phyloP scores from a whole-genome alignment of 768 basidiomycete species.

The Hemileccinum impolitum region DNA sequence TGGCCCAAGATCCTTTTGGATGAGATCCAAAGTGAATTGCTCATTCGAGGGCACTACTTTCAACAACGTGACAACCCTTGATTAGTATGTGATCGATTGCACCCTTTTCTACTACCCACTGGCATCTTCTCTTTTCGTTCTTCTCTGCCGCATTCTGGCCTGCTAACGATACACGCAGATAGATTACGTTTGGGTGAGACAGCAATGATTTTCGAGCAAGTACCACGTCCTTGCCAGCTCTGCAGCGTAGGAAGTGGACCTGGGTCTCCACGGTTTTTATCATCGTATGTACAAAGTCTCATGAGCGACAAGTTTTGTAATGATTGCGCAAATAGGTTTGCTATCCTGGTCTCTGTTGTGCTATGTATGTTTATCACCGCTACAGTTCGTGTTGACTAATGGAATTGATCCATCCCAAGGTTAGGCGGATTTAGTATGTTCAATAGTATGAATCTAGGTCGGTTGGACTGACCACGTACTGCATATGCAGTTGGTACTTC shows the following conservation, averaged over 20 bases:
- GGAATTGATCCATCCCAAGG: not conserved
- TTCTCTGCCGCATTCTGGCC: not conserved
- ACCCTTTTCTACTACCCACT: too few relatives aligned
- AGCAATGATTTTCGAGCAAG: not conserved
- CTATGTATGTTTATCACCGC: not conserved
- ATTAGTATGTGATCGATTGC: too few relatives aligned
- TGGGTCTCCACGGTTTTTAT: not conserved
- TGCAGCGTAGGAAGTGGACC: not conserved
- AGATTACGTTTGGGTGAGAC: not conserved
- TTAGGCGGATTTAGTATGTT: not conserved
- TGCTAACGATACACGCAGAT: not conserved
- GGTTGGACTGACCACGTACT: not conserved
- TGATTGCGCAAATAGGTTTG: not conserved
- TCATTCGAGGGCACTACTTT: too few relatives aligned
- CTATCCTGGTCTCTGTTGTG: slow-evolving; percentile 1
- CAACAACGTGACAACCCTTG: too few relatives aligned
- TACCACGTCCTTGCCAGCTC: not conserved
- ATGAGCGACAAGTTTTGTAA: not conserved
- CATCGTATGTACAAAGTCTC: not conserved
- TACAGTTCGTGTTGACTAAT: not conserved
- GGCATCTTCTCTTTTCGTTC: too few relatives aligned
- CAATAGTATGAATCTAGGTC: not conserved
- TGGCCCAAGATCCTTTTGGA: too few relatives aligned
- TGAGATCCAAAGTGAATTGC: too few relatives aligned
- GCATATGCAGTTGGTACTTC: not conserved